Conservation (phyloP, 129 eudicot species). For the Saussurea involucrata region DNA sequence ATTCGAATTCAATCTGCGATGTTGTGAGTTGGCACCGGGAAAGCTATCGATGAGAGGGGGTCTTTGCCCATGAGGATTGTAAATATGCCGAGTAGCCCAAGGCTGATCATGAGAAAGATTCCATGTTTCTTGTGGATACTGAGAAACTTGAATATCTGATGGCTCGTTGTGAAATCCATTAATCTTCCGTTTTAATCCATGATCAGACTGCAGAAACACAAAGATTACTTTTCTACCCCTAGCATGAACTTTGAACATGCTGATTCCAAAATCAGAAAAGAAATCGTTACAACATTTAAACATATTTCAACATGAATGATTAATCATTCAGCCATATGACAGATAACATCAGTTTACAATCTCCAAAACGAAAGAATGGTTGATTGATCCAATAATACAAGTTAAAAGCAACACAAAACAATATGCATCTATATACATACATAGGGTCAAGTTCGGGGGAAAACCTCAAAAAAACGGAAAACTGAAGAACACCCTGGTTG, state of each 20-base stretch:
- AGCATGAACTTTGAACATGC: neutral
- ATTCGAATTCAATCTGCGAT: slow-evolving; percentile 22
- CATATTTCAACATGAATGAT: neutral
- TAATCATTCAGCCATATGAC: neutral
- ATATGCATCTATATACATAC: neutral
- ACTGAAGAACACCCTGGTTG: neutral
- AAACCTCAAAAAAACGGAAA: too few relatives aligned
- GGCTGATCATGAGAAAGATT: slow-evolving; percentile 37
- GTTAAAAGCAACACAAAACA: neutral
- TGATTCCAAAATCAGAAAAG: neutral
- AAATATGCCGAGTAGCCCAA: slow-evolving; percentile 37
- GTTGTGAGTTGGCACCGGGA: slow-evolving; percentile 24
- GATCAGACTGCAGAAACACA: slow-evolving; percentile 46
- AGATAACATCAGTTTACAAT: neutral
- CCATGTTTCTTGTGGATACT: slow-evolving; percentile 41
- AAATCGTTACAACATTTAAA: neutral
- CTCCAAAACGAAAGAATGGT: neutral
- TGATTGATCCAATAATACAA: neutral
- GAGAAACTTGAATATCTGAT: slow-evolving; percentile 43
- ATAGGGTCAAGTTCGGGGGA: neutral
- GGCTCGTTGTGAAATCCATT: slow-evolving; percentile 36
- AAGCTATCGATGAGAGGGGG: slow-evolving; percentile 35
- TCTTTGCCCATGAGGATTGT: slow-evolving; percentile 41
- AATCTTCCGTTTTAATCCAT: slow-evolving; percentile 41
- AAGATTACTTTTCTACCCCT: slow-evolving; percentile 9